Base-by-base conservation (phyloP, 2,329 filamentous ascomycete genomes). In the Cercospora sojina region DNA sequence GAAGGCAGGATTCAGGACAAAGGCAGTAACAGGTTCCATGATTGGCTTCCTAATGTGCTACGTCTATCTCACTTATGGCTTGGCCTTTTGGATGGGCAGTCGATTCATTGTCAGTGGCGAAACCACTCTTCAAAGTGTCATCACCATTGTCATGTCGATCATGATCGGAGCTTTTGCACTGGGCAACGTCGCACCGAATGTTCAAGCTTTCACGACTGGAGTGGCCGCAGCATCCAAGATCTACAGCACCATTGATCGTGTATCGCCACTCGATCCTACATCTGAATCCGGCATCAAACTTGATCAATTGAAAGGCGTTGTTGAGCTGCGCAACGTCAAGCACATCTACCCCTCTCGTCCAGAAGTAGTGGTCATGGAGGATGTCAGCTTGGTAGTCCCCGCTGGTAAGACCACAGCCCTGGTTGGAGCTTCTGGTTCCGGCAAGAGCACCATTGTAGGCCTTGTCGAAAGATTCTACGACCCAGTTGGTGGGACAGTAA, bases 281-380 rank as follows among this genome's bases (percentile, higher is more conserved):
- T 86, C 85, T 2, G 85, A 89, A 1, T 82, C 84, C 8, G 95
- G 94, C n/a, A 83, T 87, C 67, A 93, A 85, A 71, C 84, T 96
- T 1, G 88, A 92, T 1, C 79, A 86, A 20, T 84, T 97, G 1
- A 83, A 90, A 67, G 95, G 95, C 29, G 87, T 87, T 16, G 90
- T 99, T 65, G 90, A 93, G 70, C 85, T 99, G 53, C 87, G 89
- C 71, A 86, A 92, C 72, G 85, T 98, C 76, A 95, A 91, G 78
- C 93, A 97, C 79, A 94, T 97, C 73, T 98, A 99, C 74, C 95
- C 95, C 3, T 97, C 93, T 5, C 87, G 95, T 12, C 92, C 93
- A 0, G 93, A 97, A 74, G 93, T 97, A 3, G 87, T 88, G 1
- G 91, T 98, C 43, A 94, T 98, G 88, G 83, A 95, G 49, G 88